Percentiles rank a stretch among this genome's conserved stretches.
Evolutionary conservation across 768 basidiomycete genomes (phyloP).

Genomic region (Tephrocybe sp.): DNA sequence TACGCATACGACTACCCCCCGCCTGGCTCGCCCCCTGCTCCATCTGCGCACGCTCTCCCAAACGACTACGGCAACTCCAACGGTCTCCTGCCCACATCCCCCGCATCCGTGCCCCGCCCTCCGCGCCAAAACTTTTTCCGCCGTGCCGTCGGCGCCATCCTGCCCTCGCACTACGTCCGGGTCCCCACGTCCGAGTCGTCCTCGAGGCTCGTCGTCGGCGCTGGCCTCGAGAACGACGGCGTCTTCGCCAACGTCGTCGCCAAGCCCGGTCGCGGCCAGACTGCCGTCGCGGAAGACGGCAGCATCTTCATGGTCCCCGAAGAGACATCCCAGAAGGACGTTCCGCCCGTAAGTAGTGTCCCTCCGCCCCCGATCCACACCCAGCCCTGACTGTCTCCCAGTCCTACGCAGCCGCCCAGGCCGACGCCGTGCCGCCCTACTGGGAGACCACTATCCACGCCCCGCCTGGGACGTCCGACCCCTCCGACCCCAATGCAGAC

Average conservation of each 20-base stretch:
- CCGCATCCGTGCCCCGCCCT: slow-evolving; percentile 30
- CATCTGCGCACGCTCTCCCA: slow-evolving; percentile 55
- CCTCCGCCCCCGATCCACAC: background rate
- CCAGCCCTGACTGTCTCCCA: slow-evolving; percentile 25
- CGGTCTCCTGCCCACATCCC: slow-evolving; percentile 60
- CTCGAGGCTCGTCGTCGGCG: slow-evolving; percentile 51
- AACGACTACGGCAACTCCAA: slow-evolving; percentile 77
- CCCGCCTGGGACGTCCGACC: slow-evolving; percentile 39
- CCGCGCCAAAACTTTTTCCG: slow-evolving; percentile 54
- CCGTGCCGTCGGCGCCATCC: slow-evolving; percentile 55
- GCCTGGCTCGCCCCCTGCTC: slow-evolving; percentile 74
- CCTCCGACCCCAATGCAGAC: slow-evolving; percentile 41
- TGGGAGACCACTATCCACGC: slow-evolving; percentile 97
- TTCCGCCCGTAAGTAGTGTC: slow-evolving; percentile 72
- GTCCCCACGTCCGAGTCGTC: slow-evolving; percentile 42
- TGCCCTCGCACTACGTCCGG: slow-evolving; percentile 65
- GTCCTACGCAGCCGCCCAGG: slow-evolving; percentile 86
- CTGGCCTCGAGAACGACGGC: slow-evolving; percentile 84
- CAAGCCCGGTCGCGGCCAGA: slow-evolving; percentile 61
- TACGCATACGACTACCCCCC: background rate
- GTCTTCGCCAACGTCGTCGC: slow-evolving; percentile 95
- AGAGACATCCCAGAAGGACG: slow-evolving; percentile 67
- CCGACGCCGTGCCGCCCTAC: slow-evolving; percentile 91
- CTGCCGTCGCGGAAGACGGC: slow-evolving; percentile 53
- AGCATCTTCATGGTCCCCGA: slow-evolving; percentile 71